phyloP scores from a whole-genome alignment of 116 monocot genomes.

The Dioscorea cayenensis region DNA sequence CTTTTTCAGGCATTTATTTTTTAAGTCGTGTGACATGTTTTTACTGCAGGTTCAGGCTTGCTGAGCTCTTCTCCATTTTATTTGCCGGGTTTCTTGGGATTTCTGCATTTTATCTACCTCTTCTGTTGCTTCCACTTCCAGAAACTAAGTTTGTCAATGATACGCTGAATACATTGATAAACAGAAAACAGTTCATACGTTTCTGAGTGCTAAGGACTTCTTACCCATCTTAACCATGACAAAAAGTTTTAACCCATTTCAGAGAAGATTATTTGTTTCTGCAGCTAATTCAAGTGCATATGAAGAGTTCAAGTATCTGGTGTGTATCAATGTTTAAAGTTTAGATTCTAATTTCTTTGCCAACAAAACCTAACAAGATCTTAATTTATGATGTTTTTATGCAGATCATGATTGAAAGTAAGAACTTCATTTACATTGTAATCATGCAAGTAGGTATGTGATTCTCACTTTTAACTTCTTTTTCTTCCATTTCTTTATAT shows the following conservation, averaged over 20 bases:
- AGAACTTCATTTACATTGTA: too few relatives aligned
- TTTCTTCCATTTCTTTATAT: too few relatives aligned
- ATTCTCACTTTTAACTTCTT: too few relatives aligned
- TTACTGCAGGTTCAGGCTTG: conserved; percentile 1
- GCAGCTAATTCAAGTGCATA: too few relatives aligned
- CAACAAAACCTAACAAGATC: too few relatives aligned
- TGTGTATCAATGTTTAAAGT: too few relatives aligned
- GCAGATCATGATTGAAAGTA: too few relatives aligned
- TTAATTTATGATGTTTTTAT: too few relatives aligned
- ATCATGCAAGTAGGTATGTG: too few relatives aligned
- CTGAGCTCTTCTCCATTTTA: background rate
- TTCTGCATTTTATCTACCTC: background rate
- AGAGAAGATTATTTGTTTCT: too few relatives aligned
- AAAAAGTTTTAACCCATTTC: background rate
- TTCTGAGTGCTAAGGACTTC: background rate
- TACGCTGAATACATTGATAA: background rate
- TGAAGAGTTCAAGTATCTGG: too few relatives aligned
- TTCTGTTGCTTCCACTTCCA: background rate
- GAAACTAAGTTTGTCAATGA: background rate
- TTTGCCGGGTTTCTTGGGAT: background rate
- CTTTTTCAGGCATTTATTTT: background rate
- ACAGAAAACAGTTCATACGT: background rate
- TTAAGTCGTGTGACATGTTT: background rate
- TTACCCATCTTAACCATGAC: background rate
- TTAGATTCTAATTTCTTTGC: too few relatives aligned